Base-by-base conservation (phyloP, 2,329 filamentous ascomycete species). In the Fusarium abutilonis region DNA sequence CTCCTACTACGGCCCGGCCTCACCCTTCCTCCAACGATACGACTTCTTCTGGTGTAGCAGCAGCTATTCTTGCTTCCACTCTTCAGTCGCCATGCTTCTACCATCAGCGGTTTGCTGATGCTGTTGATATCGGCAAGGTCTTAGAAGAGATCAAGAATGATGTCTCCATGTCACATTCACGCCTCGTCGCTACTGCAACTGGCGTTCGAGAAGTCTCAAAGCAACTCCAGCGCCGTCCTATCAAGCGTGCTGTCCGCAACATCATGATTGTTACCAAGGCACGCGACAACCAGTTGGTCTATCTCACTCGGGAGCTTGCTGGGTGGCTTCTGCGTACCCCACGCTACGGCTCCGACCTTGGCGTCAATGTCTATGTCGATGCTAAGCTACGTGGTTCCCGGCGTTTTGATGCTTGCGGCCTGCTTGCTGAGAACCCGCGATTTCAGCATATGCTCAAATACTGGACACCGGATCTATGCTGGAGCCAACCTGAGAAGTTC, bases 261-360 rank as follows among this genome's bases (percentile, higher is more conserved):
- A 86, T 99, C 72, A 98, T 99, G 95, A 97, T 99, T 71, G 92
- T 99, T 64, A 99, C 95, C 60, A 99, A 98, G 78, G 95, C 95
- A 19, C 88, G 95, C 63, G 95, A 99, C 78, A 98, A 99, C 73
- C 88, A 92, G 68, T 84, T 99, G 14, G 94, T 99, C 31, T 86
- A 90, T 67, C 82, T 97, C 67, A 99, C 95, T 2, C 86, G 91
- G 56, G 93, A 99, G 74, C 81, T 99, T 56, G 83, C 94, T 10
- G 86, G 89, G 67, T 99, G 94, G 92, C 83, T 99, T 31, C 84
- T 99, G 58, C 86, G 85, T 60, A 97, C 93, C 3, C 93, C 95
- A 11, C 87, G 95, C 43, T 97, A 99, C 74, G 92, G 92, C 39
- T 92, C 87, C 50, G 89, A 95, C 61, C 75, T 95, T n/a, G 95